Percentiles rank a stretch among this genome's conserved stretches.
Evolutionary conservation across 495 filamentous ascomycete species (phyloP).

Genomic region (Jackrogersella multiformis): DNA sequence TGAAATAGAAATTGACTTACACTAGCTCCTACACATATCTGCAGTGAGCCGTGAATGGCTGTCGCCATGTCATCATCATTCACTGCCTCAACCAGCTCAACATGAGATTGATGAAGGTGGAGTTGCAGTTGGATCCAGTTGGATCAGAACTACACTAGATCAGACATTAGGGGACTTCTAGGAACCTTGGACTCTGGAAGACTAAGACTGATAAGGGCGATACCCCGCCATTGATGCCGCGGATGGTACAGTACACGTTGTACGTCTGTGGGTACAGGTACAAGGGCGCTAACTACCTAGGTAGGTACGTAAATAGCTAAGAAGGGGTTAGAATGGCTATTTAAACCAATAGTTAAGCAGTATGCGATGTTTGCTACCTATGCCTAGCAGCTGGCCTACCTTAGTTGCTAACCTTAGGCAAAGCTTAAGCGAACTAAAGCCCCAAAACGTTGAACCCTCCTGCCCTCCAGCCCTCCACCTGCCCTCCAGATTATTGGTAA

Average conservation of each 20-base stretch:
- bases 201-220: conserved; percentile 38
- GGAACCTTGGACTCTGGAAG: neutral
- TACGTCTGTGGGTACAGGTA: conserved; percentile 8
- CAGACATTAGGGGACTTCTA: conserved; percentile 17
- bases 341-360: neutral
- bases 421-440: conserved; percentile 1
- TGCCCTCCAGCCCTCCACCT: too few species aligned
- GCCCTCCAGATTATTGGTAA: too few species aligned
- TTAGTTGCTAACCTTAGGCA: too few species aligned
- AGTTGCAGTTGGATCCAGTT: conserved; percentile 30
- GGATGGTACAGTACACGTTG: conserved; percentile 29
- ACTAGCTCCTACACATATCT: conserved; percentile 32
- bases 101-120: conserved; percentile 40
- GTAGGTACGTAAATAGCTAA: neutral
- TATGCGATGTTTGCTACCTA: neutral
- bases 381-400: too few species aligned
- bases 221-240: conserved; percentile 37
- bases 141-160: too few species aligned
- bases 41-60: conserved; percentile 37
- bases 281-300: neutral
- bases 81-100: conserved; percentile 20
- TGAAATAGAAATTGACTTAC: conserved; percentile 37
- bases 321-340: neutral
- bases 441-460: neutral
- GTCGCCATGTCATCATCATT: conserved; percentile 41